Conservation (phyloP, 1,284 basidiomycete species). For the Agroathelia rolfsii region DNA sequence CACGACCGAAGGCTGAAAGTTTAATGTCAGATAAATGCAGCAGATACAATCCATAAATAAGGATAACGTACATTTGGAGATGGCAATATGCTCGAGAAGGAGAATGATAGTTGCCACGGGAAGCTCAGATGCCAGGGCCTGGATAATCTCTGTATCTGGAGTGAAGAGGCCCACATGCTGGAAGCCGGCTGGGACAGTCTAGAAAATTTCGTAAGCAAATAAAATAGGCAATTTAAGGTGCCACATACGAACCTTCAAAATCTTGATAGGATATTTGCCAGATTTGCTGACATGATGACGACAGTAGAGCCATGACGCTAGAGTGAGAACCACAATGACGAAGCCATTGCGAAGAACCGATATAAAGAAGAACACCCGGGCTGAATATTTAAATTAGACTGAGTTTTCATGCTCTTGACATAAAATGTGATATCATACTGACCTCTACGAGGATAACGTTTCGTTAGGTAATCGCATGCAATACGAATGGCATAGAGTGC, state of each 20-base stretch:
- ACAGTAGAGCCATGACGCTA: conserved; percentile 79
- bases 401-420: neutral
- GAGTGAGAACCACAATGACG: conserved; percentile 75
- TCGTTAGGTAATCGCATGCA: conserved; percentile 45
- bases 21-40: conserved; percentile 7
- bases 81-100: conserved; percentile 94
- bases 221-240: no score
- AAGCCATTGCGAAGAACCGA: conserved; percentile 82
- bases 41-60: neutral
- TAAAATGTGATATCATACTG: conserved; percentile 15
- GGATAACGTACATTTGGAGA: conserved; percentile 66
- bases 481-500: conserved; percentile 72
- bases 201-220: no score
- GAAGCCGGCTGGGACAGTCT: conserved; percentile 77
- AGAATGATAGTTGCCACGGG: conserved; percentile 94
- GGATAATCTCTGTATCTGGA: conserved; percentile 58
- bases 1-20: conserved; percentile 76
- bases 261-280: conserved; percentile 77
- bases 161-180: conserved; percentile 66
- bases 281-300: conserved; percentile 45
- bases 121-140: conserved; percentile 66
- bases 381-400: conserved; percentile 21
- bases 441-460: conserved; percentile 62
- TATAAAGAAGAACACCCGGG: conserved; percentile 83
- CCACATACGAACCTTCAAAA: no score